Evolutionary conservation across 2,329 filamentous ascomycete genomes (phyloP).

Genomic region (Rhynchosporium graminicola): DNA sequence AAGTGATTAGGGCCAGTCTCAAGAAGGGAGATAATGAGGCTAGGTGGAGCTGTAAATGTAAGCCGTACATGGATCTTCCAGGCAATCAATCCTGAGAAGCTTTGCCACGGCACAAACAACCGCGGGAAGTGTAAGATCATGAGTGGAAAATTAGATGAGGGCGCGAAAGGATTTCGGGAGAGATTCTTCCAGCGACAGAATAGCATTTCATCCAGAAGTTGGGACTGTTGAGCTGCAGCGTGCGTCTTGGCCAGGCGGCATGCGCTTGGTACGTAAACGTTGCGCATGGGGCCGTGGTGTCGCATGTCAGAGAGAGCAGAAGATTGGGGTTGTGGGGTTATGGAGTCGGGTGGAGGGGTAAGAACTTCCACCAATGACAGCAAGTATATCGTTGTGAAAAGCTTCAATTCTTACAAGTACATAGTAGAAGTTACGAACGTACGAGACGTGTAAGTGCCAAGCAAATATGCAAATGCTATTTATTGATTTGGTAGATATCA

Average conservation of each 20-base stretch:
- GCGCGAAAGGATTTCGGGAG: conserved; percentile 20
- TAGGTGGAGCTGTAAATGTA: too few species aligned
- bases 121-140: background rate
- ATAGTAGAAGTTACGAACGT: too few species aligned
- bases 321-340: conserved; percentile 26
- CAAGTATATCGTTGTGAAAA: background rate
- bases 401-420: conserved; percentile 3
- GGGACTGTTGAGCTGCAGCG: background rate
- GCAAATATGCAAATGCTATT: conserved; percentile 6
- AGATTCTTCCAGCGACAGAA: conserved; percentile 32
- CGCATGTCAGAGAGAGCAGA: conserved; percentile 15
- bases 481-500: background rate
- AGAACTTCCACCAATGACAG: conserved; percentile 30
- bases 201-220: background rate
- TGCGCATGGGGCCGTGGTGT: conserved; percentile 12
- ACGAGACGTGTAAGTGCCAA: background rate
- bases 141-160: conserved; percentile 22
- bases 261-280: background rate
- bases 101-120: conserved; percentile 3
- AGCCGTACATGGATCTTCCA: conserved; percentile 16
- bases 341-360: conserved; percentile 18
- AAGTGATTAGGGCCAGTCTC: too few species aligned
- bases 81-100: conserved; percentile 12
- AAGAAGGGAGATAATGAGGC: too few species aligned
- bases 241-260: conserved; percentile 3